phyloP scores from a whole-genome alignment of 129 eudicot genomes.

The Ambrosia artemisiifolia region DNA sequence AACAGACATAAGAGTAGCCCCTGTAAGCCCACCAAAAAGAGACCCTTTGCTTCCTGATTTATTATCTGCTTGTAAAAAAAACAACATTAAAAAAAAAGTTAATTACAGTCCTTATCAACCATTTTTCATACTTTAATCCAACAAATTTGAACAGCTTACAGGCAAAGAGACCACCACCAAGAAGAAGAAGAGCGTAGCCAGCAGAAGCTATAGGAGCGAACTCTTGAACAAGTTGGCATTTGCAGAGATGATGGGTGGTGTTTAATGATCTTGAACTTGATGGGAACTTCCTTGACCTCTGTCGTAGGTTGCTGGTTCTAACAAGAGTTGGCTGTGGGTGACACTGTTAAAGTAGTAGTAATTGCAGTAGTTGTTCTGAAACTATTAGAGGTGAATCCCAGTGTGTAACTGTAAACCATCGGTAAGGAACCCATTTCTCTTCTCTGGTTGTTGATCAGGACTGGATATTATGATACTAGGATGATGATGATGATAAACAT shows the following conservation, averaged over 20 bases:
- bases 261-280: slow-evolving; percentile 16
- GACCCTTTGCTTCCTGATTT: slow-evolving; percentile 56
- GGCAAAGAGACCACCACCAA: slow-evolving; percentile 53
- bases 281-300: background rate
- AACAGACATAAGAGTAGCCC: slow-evolving; percentile 42
- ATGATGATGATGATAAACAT: background rate
- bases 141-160: slow-evolving; percentile 20
- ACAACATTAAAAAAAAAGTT: background rate
- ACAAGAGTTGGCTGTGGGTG: slow-evolving; percentile 21
- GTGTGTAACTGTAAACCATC: slow-evolving; percentile 1
- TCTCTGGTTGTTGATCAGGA: background rate
- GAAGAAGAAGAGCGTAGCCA: slow-evolving; percentile 44
- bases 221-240: slow-evolving; percentile 38
- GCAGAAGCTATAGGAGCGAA: slow-evolving; percentile 51
- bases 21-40: slow-evolving; percentile 51
- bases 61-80: slow-evolving; percentile 29
- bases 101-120: background rate
- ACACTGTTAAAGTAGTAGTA: background rate
- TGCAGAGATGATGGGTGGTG: slow-evolving; percentile 23
- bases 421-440: slow-evolving; percentile 21
- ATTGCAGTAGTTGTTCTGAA: background rate
- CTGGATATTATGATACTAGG: too few species aligned
- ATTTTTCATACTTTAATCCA: background rate
- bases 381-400: slow-evolving; percentile 13
- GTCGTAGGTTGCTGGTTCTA: slow-evolving; percentile 12